These are phyloP conservation scores for Xylariales sp. DNA, from an alignment of 2,329 filamentous ascomycete genomes.

Conservation along the genomic window DNA sequence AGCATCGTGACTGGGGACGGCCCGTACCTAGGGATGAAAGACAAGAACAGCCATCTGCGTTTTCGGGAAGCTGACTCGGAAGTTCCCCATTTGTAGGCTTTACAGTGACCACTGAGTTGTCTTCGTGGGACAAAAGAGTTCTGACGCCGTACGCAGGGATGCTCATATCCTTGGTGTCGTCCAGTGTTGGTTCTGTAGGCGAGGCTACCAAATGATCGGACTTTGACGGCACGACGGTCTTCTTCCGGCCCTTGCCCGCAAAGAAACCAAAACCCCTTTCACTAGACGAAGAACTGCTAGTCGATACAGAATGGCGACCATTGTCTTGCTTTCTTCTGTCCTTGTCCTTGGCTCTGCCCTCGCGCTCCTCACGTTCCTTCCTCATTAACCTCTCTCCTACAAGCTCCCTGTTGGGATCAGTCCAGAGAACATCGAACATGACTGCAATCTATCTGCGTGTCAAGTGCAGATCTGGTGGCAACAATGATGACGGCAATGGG, in stretches of 20 bases:
- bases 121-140: slow-evolving; percentile 17
- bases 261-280: slow-evolving; percentile 40
- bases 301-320: slow-evolving; percentile 33
- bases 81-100: slow-evolving; percentile 15
- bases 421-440: slow-evolving; percentile 59
- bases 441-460: background rate
- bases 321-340: slow-evolving; percentile 26
- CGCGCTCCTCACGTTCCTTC: slow-evolving; percentile 41
- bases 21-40: slow-evolving; percentile 32
- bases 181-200: slow-evolving; percentile 5
- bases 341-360: slow-evolving; percentile 27
- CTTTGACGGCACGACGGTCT: slow-evolving; percentile 19
- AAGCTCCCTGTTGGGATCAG: slow-evolving; percentile 47
- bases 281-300: slow-evolving; percentile 38
- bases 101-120: slow-evolving; percentile 15
- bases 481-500: no score
- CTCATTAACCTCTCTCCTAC: slow-evolving; percentile 48
- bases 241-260: slow-evolving; percentile 33
- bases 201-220: slow-evolving; percentile 10
- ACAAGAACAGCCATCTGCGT: slow-evolving; percentile 17
- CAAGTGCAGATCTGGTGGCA: no score
- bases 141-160: slow-evolving; percentile 21
- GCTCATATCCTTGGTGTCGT: slow-evolving; percentile 13
- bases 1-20: no score
- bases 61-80: slow-evolving; percentile 17